Conservation (phyloP, 176 grass and related monocot genomes). For the Lolium rigidum region DNA sequence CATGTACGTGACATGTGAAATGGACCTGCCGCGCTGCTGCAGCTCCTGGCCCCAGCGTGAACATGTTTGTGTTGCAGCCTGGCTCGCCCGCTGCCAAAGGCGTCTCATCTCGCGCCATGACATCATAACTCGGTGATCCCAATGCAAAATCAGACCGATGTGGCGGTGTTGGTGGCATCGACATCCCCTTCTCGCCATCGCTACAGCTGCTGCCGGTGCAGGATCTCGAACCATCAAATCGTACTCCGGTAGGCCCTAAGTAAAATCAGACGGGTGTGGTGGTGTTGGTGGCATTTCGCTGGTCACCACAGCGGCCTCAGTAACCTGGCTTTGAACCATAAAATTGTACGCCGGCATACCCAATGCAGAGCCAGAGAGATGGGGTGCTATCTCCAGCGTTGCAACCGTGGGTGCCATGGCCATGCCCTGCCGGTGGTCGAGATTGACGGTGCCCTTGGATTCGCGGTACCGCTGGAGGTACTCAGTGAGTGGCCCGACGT, state of each 20-base stretch:
- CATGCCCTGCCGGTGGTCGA: too few relatives aligned
- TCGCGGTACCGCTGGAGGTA: constrained; percentile 42
- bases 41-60: too few relatives aligned
- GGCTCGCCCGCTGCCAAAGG: not conserved
- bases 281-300: not conserved
- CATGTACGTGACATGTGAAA: too few relatives aligned
- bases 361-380: too few relatives aligned
- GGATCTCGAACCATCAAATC: not conserved
- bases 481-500: constrained; percentile 2
- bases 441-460: not conserved
- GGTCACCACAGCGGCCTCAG: not conserved
- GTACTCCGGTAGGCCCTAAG: not conserved
- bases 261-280: not conserved
- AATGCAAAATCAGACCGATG: not conserved
- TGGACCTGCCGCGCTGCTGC: too few relatives aligned
- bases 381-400: too few relatives aligned
- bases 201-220: too few relatives aligned
- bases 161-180: not conserved
- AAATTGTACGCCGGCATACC: not conserved
- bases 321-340: not conserved
- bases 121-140: not conserved
- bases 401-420: too few relatives aligned
- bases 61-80: too few relatives aligned
- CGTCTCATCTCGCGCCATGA: too few relatives aligned
- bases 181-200: not conserved